A percentile compares a stretch with the other conserved stretches of the same genome.
Conservation (phyloP, 2,329 filamentous ascomycete species). For the Stachybotrys elegans region DNA sequence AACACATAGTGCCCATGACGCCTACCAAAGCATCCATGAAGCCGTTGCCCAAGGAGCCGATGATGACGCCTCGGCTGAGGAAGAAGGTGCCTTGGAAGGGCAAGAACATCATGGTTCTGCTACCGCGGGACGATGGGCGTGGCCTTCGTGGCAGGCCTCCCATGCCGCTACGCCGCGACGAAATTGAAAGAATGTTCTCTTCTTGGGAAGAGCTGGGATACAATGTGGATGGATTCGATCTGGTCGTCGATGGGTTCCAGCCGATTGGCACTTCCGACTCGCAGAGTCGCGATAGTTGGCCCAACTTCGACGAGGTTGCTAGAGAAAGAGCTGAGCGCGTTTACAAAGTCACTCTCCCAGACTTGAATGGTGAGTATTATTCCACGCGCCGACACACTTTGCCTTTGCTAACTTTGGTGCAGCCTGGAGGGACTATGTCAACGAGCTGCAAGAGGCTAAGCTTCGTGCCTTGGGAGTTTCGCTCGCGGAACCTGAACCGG, state of each 20-base stretch:
- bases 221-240: conserved; percentile 62
- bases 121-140: conserved; percentile 64
- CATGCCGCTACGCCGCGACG: conserved; percentile 47
- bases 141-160: conserved; percentile 51
- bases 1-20: no score
- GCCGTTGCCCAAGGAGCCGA: conserved; percentile 31
- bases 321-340: conserved; percentile 47
- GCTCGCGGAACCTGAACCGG: conserved; percentile 67
- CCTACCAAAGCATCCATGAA: conserved; percentile 30
- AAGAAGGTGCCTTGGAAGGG: conserved; percentile 73
- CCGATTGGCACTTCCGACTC: conserved; percentile 37
- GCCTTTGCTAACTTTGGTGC: conserved; percentile 9
- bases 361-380: conserved; percentile 50
- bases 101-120: conserved; percentile 66
- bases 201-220: conserved; percentile 68
- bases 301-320: conserved; percentile 52
- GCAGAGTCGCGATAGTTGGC: conserved; percentile 67
- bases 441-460: conserved; percentile 84
- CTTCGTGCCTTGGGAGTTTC: conserved; percentile 86
- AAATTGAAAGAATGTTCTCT: conserved; percentile 57
- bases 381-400: not conserved
- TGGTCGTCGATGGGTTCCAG: conserved; percentile 42
- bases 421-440: conserved; percentile 72
- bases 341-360: conserved; percentile 65
- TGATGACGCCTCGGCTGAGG: conserved; percentile 52